phyloP scores from a whole-genome alignment of 2,329 filamentous ascomycete species.

The Apiospora hydei region DNA sequence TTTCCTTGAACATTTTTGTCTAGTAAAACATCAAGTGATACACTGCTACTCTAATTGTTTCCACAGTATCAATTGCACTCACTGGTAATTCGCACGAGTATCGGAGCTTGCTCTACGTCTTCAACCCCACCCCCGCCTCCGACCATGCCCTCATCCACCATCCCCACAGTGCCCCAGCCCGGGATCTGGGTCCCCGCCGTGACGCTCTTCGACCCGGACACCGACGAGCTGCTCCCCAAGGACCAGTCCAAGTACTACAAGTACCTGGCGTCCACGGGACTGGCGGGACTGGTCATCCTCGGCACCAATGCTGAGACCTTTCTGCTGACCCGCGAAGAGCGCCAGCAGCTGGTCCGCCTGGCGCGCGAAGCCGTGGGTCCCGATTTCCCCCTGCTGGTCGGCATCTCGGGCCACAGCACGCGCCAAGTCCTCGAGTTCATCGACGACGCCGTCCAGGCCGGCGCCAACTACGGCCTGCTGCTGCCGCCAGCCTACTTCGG shows the following conservation, averaged over 20 bases:
- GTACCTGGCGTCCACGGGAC: constrained; percentile 51
- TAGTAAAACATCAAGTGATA: no score
- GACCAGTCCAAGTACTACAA: constrained; percentile 57
- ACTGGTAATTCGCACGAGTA: no score
- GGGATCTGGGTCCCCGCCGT: constrained; percentile 59
- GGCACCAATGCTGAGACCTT: constrained; percentile 50
- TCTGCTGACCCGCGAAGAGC: constrained; percentile 64
- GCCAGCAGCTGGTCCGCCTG: constrained; percentile 60
- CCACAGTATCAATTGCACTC: no score
- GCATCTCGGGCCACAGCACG: constrained; percentile 70
- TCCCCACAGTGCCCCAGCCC: constrained; percentile 41
- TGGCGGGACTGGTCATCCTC: constrained; percentile 43
- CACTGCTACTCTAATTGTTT: neutral
- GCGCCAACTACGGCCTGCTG: constrained; percentile 67
- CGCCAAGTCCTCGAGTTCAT: constrained; percentile 68
- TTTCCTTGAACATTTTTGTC: no score
- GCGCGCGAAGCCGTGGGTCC: constrained; percentile 62
- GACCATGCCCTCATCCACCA: constrained; percentile 15
- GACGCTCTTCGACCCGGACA: constrained; percentile 59
- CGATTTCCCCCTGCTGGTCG: constrained; percentile 66
- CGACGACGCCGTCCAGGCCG: constrained; percentile 64
- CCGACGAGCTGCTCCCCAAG: constrained; percentile 53
- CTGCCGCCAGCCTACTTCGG: constrained; percentile 71
- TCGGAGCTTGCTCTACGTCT: no score
- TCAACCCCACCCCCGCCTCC: neutral